Evolutionary conservation across 2,329 filamentous ascomycete genomes (phyloP), one percentile per base, ranked within the genome.

Genomic region (Aureobasidium lini): DNA sequence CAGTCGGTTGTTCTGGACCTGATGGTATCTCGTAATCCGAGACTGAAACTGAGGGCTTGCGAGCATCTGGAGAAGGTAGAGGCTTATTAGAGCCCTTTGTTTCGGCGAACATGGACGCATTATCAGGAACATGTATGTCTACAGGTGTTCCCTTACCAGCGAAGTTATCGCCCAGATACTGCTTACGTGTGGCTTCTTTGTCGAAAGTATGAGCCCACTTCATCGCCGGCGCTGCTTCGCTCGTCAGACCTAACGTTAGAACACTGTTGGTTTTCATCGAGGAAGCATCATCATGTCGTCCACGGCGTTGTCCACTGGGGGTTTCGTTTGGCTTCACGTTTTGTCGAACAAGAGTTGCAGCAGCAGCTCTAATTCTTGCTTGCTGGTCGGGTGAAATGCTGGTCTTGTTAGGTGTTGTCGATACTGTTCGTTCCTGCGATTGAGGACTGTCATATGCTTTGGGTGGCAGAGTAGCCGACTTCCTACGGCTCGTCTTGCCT

Each of bases 191-290:
- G 7, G 87, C 80, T 67, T 94, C 86, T 74, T 94, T 95, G 74
- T 97, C 94, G 70, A 96, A 97, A 67, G 91, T 91, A 72, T 81
- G 93, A 34, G 93, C 90, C 94, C 94, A 99, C 73, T 96, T 95
- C 86, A 99, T 87, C 1, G 94, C 94, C 28, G 91, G 89, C 8
- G 89, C 94, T 16, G 92, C 93, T 71, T 96, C 94, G 57, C 81
- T 90, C 68, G 92, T 80, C 62, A 97, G 87, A 70, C 96, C 92
- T 48, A 97, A 77, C 3, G 91, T 96, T 68, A 96, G 81, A 59
- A 95, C 83, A 65, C 94, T 99, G 72, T 86, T 92, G 3, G 91
- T 96, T 80, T 95, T 96, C 46, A 75, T 75, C 60, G 81, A 77
- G 10, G 73, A 70, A 76, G 81, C 63, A 72, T 84, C 78, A 74